phyloP scores from a whole-genome alignment of 2,329 filamentous ascomycete species.

The Ustulina deusta region DNA sequence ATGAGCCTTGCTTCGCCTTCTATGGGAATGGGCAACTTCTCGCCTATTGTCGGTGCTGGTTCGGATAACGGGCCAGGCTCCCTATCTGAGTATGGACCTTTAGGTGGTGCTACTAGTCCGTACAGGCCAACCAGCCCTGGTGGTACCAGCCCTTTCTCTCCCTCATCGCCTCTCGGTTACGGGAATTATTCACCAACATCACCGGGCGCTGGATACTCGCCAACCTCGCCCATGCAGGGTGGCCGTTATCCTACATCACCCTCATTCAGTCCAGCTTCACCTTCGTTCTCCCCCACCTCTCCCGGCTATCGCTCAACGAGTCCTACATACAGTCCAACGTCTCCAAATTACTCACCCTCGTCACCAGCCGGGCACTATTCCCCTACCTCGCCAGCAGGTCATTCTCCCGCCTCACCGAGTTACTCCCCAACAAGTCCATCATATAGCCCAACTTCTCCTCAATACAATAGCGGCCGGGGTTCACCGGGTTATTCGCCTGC shows the following conservation, averaged over 20 bases:
- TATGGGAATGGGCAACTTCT: constrained; percentile 72
- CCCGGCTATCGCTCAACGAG: constrained; percentile 65
- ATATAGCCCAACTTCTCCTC: constrained; percentile 77
- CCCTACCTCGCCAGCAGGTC: constrained; percentile 80
- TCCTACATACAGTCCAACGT: constrained; percentile 74
- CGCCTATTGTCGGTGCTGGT: constrained; percentile 79
- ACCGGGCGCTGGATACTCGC: constrained; percentile 79
- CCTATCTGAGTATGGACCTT: constrained; percentile 68
- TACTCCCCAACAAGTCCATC: constrained; percentile 78
- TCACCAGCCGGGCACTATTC: constrained; percentile 72
- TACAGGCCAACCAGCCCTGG: constrained; percentile 75
- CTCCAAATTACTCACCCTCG: constrained; percentile 73
- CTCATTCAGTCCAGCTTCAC: constrained; percentile 72
- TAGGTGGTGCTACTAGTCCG: constrained; percentile 69
- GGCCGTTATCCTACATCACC: constrained; percentile 69
- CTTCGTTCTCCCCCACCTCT: constrained; percentile 69
- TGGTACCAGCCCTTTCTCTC: constrained; percentile 80
- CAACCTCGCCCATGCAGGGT: constrained; percentile 75
- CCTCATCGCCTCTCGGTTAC: constrained; percentile 72
- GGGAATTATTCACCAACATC: constrained; percentile 81
- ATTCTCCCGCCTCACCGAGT: constrained; percentile 79
- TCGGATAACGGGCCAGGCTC: constrained; percentile 78
- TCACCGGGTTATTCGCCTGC: constrained; percentile 75
- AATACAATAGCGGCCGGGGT: constrained; percentile 61
- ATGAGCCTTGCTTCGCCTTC: constrained; percentile 71